phyloP scores from a whole-genome alignment of 352 stramenopile species.

The Pythium oligandrum region DNA sequence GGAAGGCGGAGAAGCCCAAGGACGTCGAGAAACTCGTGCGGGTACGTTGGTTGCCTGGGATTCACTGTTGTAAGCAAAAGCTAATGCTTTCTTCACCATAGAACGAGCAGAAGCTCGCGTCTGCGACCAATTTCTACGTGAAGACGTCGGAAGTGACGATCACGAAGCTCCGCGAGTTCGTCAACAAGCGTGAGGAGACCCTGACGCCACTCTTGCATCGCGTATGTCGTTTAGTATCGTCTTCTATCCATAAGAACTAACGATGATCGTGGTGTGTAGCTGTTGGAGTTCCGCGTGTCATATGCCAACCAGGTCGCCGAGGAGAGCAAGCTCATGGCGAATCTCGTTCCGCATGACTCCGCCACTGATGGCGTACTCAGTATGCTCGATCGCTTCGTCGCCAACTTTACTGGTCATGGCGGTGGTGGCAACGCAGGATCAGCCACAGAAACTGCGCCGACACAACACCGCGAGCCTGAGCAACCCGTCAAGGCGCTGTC shows the following conservation, averaged over 20 bases:
- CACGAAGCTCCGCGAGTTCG: constrained; percentile 52
- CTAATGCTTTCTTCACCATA: too few species aligned
- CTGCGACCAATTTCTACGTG: constrained; percentile 59
- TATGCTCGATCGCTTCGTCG: constrained; percentile 37
- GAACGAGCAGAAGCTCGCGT: constrained; percentile 37
- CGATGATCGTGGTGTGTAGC: neutral
- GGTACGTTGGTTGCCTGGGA: constrained; percentile 13
- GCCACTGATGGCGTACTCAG: constrained; percentile 37
- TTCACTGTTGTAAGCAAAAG: too few species aligned
- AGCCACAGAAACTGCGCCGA: neutral
- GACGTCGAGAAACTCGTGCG: constrained; percentile 75
- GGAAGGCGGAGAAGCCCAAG: constrained; percentile 67
- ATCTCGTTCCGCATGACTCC: constrained; percentile 34
- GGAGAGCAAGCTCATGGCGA: constrained; percentile 46
- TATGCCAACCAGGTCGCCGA: constrained; percentile 56
- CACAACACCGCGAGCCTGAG: neutral
- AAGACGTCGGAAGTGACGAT: constrained; percentile 62
- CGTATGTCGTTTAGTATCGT: constrained; percentile 9
- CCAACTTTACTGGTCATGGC: constrained; percentile 8
- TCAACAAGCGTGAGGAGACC: constrained; percentile 47
- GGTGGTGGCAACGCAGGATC: neutral
- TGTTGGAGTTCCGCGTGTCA: constrained; percentile 57
- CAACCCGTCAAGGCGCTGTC: constrained; percentile 41
- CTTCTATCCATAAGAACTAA: neutral
- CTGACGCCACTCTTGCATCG: constrained; percentile 61